Percentiles rank a stretch among this genome's conserved stretches.
Evolutionary conservation across 805 yeast genomes (phyloP).

Genomic region (Teunomyces aglyptinius): DNA sequence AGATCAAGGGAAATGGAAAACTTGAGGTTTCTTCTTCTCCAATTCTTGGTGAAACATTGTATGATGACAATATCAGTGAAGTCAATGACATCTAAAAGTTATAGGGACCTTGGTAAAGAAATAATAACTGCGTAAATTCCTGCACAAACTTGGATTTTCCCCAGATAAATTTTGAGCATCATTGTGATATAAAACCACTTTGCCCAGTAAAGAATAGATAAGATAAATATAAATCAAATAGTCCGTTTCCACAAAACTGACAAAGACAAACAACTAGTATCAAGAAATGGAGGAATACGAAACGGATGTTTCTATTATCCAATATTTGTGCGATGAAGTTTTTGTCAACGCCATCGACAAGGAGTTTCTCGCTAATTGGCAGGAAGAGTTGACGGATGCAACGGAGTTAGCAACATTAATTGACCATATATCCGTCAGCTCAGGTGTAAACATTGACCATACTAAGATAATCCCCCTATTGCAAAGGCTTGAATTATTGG

Average conservation of each 20-base stretch:
- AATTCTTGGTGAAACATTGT: not conserved
- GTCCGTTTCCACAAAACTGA: too few species aligned
- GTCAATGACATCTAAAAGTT: slow-evolving; percentile 7
- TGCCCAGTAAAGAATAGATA: not conserved
- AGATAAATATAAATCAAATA: not conserved
- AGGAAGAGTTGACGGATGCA: slow-evolving; percentile 30
- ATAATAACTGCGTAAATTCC: not conserved
- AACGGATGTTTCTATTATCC: slow-evolving; percentile 12
- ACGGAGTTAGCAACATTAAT: slow-evolving; percentile 15
- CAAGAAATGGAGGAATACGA: not conserved
- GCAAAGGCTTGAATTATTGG: slow-evolving; percentile 16
- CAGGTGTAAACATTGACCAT: slow-evolving; percentile 1
- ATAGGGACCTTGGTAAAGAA: not conserved
- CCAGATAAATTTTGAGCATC: not conserved
- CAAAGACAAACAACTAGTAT: not conserved
- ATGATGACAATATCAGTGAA: slow-evolving; percentile 4
- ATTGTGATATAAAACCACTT: not conserved
- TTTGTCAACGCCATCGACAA: slow-evolving; percentile 26
- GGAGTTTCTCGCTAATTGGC: slow-evolving; percentile 35
- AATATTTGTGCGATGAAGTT: slow-evolving; percentile 20
- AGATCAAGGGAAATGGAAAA: slow-evolving; percentile 21
- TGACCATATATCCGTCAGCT: slow-evolving; percentile 23
- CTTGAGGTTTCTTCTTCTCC: slow-evolving; percentile 23
- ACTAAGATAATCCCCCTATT: slow-evolving; percentile 8
- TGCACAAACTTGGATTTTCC: not conserved